Evolutionary conservation across 169 alveolate genomes (phyloP).

Genomic region (Cryptosporidium sp.): DNA sequence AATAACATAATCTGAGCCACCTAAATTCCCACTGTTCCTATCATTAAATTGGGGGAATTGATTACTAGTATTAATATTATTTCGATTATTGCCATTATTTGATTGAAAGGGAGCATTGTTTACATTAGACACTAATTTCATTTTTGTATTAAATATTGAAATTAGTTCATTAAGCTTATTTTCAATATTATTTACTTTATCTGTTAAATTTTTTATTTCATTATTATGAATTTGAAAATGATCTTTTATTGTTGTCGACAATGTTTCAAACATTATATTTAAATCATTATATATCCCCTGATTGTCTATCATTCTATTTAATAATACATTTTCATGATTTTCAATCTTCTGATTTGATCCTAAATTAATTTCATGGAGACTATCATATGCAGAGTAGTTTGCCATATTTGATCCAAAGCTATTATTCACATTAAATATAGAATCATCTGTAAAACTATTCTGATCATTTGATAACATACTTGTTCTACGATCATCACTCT

Average conservation of each 20-base stretch:
- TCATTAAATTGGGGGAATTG: neutral
- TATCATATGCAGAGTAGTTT: conserved; percentile 48
- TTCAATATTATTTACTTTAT: conserved; percentile 38
- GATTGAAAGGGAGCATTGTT: neutral
- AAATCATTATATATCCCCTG: conserved; percentile 32
- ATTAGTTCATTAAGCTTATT: conserved; percentile 44
- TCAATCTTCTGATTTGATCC: conserved; percentile 33
- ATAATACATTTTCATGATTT: conserved; percentile 35
- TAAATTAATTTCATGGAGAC: conserved; percentile 36
- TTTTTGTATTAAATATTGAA: conserved; percentile 11
- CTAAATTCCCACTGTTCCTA: neutral
- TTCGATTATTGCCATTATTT: neutral
- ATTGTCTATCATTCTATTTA: conserved; percentile 45
- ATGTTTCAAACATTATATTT: conserved; percentile 18
- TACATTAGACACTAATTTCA: neutral
- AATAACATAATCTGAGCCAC: neutral
- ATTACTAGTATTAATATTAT: neutral
- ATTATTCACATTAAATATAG: conserved; percentile 31
- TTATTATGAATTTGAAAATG: conserved; percentile 17
- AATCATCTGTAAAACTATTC: conserved; percentile 46
- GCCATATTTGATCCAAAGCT: conserved; percentile 61
- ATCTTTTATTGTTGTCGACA: conserved; percentile 1
- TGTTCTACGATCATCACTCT: neutral
- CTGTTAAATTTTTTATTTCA: conserved; percentile 1
- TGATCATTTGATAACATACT: conserved; percentile 23